Evolutionary conservation across 2,329 filamentous ascomycete genomes (phyloP), one percentile per base, ranked within the genome.

Genomic region (Monilinia aucupariae): DNA sequence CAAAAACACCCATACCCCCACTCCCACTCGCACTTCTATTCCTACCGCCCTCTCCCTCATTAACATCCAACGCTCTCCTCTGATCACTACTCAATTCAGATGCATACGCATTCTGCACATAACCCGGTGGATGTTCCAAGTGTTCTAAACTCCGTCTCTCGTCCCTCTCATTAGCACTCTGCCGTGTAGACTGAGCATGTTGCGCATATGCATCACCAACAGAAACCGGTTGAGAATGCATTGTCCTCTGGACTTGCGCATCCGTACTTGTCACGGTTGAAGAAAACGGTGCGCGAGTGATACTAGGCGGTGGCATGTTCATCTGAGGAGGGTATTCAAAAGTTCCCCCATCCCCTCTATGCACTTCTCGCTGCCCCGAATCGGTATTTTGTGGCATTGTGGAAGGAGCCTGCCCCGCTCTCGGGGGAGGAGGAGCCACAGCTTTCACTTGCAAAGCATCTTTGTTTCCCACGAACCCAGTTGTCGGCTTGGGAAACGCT

Each of bases 21-120:
- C 27, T 17, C 25, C 78, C 3, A 78, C 76, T 22, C 78, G 78
- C 13, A 66, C 59, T 39, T 65, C 68, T 12, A 15, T 39, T 39
- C 15, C 37, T 12, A 15, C 37, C 22, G 45, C 20, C 22, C 3
- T 59, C 61, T 43, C 22, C 25, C 17, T 63, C 62, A 50, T 61
- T 63, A 32, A 65, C 62, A 64, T 71, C 69, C 47, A 67, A 64
- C 41, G 70, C 69, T 43, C 67, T 64, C 64, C 71, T 67, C 71
- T 83, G 81, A 52, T 79, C 75, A 63, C 76, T 78, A 65, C 74
- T 78, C 62, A 82, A 77, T 59, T 81, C 80, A n/a, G 80, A 78
- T 9, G 82, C 82, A 67, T 80, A 76, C 6, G 76, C 71, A 67
- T 85, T 79, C 69, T 86, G 84, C 58, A 82, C 78, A 67, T 86